phyloP scores from a whole-genome alignment of 805 yeast genomes.

The Danielia reshetovae region DNA sequence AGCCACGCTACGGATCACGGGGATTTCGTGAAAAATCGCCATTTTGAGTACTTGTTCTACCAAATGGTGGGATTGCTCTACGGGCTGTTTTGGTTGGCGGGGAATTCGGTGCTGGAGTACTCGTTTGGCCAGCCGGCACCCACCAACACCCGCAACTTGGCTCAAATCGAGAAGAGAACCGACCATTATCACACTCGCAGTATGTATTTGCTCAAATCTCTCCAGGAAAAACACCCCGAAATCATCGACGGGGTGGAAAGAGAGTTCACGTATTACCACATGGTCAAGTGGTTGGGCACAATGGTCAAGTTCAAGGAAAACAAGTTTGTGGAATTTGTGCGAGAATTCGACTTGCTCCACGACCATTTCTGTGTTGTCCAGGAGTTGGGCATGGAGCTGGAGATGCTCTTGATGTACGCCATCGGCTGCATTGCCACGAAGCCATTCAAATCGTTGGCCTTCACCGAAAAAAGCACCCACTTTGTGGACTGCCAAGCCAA shows the following conservation, averaged over 20 bases:
- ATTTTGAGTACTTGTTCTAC: slow-evolving; percentile 26
- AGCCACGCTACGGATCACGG: slow-evolving; percentile 21
- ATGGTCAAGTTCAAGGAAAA: slow-evolving; percentile 23
- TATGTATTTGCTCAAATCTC: slow-evolving; percentile 11
- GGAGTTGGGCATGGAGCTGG: slow-evolving; percentile 4
- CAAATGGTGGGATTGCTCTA: slow-evolving; percentile 21
- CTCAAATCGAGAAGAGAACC: slow-evolving; percentile 20
- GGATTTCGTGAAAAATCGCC: slow-evolving; percentile 21
- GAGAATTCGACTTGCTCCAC: slow-evolving; percentile 18
- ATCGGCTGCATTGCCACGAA: slow-evolving; percentile 22
- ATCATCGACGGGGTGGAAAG: slow-evolving; percentile 2
- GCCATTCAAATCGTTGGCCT: slow-evolving; percentile 25
- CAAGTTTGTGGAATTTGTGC: slow-evolving; percentile 22
- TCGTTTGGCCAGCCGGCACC: neutral
- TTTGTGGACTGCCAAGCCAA: neutral
- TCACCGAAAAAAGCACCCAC: slow-evolving; percentile 8
- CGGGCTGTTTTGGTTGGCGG: slow-evolving; percentile 20
- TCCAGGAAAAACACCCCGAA: slow-evolving; percentile 4
- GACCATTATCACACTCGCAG: slow-evolving; percentile 21
- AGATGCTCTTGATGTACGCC: slow-evolving; percentile 22
- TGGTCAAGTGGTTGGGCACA: slow-evolving; percentile 20
- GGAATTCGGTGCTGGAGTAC: neutral
- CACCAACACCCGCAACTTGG: slow-evolving; percentile 6
- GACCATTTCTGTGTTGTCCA: slow-evolving; percentile 2
- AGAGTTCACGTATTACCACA: slow-evolving; percentile 22